A percentile compares a stretch with the other conserved stretches of the same genome.
Evolutionary conservation across 2,329 filamentous ascomycete species (phyloP).

Genomic region (Epichloe sibirici): DNA sequence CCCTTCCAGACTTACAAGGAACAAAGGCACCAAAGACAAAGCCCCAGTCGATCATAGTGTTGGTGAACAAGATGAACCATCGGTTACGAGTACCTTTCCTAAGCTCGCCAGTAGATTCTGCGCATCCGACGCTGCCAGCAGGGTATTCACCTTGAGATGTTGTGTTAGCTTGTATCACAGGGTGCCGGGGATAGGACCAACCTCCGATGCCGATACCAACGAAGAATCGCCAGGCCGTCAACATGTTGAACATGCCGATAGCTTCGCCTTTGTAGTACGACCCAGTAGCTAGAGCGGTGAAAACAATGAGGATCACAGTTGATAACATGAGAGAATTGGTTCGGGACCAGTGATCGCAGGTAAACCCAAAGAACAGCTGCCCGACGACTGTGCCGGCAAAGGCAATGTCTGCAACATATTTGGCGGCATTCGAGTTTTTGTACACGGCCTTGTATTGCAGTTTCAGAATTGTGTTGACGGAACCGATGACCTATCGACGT

Average conservation of each 20-base stretch:
- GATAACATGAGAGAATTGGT: slow-evolving; percentile 71
- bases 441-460: slow-evolving; percentile 60
- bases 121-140: slow-evolving; percentile 68
- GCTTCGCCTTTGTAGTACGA: slow-evolving; percentile 61
- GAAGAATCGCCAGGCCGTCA: slow-evolving; percentile 79
- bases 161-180: slow-evolving; percentile 23
- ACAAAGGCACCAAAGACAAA: slow-evolving; percentile 74
- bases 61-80: slow-evolving; percentile 87
- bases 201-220: slow-evolving; percentile 67
- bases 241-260: slow-evolving; percentile 58
- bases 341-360: slow-evolving; percentile 73
- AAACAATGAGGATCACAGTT: slow-evolving; percentile 73
- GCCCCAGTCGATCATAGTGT: slow-evolving; percentile 72
- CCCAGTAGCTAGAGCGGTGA: slow-evolving; percentile 66
- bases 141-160: slow-evolving; percentile 53
- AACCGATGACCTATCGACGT: slow-evolving; percentile 62
- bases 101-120: slow-evolving; percentile 68
- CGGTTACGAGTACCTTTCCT: slow-evolving; percentile 71
- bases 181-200: slow-evolving; percentile 27
- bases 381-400: slow-evolving; percentile 81
- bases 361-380: slow-evolving; percentile 68
- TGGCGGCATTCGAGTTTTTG: slow-evolving; percentile 51
- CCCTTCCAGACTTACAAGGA: slow-evolving; percentile 32
- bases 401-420: slow-evolving; percentile 69
- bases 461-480: slow-evolving; percentile 65